Evolutionary conservation across 1,139 yeast species (phyloP), one percentile per base, ranked within the genome.

Genomic region (Geotrichum candidum): DNA sequence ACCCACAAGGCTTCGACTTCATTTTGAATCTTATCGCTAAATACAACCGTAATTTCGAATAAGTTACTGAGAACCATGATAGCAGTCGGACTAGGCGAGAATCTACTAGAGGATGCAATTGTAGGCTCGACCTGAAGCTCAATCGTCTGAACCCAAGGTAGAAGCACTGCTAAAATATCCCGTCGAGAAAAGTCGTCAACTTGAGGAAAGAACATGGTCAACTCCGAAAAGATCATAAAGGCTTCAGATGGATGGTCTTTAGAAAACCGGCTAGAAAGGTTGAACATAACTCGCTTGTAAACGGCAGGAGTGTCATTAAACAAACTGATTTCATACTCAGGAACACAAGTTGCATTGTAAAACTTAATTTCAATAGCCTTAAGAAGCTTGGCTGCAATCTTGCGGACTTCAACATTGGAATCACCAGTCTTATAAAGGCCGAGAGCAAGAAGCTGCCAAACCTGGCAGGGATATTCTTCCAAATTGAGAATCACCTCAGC

Each of bases 1-100:
- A 89, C 90, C 99, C 99, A 95, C 50, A 94, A 75, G 0, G 96
- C 96, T 72, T 92, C 98, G 10, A 94, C 90, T 68, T 91, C 97
- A 68, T 87, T 87, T 57, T 90, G 89, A 68, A 90, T 84, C 18
- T 80, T 78, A 54, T 86, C 86, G 60, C 92, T 84, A 68, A 87
- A 89, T 62, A 84, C 84, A 53, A 90, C 85, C 0, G 97, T 90
- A 54, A 94, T 87, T 68, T 90, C 97, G 73, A 91, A 85, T 61
- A 94, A 75, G 68, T 92, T 94, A 64, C 83, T 84, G 67, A 94
- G 73, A 0, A 92, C 91, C 96, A 92, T 90, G 46, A 72, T 68
- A 9, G 78, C 70, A 0, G 76, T 67, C 1, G 76, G 74, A 27
- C 72, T 70, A 2, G 77, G 75, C 1, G 56, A 53, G 48, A 55